Percentiles rank a stretch among this genome's conserved stretches.
These are phyloP conservation scores for Pythium periplocum DNA, from an alignment of 352 stramenopile genomes.

Conservation along the genomic window DNA sequence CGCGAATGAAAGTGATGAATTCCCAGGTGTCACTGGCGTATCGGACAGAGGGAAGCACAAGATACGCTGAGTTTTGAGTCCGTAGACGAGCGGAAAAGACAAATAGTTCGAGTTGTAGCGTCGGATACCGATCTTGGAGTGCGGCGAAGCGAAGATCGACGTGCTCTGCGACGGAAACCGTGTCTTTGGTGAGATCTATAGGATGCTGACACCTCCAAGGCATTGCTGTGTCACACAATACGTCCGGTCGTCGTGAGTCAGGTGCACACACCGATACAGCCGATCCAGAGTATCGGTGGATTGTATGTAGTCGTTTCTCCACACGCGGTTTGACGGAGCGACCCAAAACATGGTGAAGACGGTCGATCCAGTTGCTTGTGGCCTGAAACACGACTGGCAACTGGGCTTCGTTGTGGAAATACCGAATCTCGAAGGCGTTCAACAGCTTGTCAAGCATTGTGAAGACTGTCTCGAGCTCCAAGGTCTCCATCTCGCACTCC, in stretches of 20 bases:
- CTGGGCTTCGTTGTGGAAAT: background rate
- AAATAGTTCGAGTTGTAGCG: slow-evolving; percentile 11
- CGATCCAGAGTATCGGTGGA: background rate
- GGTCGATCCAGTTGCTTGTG: slow-evolving; percentile 14
- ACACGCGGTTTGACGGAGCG: background rate
- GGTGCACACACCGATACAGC: too few species aligned
- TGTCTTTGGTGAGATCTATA: background rate
- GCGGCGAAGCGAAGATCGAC: slow-evolving; percentile 6
- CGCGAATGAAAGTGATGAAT: slow-evolving; percentile 14
- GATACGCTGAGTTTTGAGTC: background rate
- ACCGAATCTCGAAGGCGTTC: background rate
- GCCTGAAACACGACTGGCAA: slow-evolving; percentile 11
- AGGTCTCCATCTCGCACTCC: background rate
- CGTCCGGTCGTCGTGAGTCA: background rate
- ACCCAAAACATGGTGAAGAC: slow-evolving; percentile 6
- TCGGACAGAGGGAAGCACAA: slow-evolving; percentile 7
- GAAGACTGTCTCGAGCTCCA: slow-evolving; percentile 6
- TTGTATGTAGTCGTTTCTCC: background rate
- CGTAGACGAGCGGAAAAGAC: background rate
- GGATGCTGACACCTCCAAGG: slow-evolving; percentile 8
- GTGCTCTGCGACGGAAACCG: slow-evolving; percentile 6
- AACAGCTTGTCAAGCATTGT: slow-evolving; percentile 13
- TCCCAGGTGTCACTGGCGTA: slow-evolving; percentile 15
- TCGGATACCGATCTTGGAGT: slow-evolving; percentile 6
- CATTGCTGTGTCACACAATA: slow-evolving; percentile 6